Evolutionary conservation across 2,329 filamentous ascomycete genomes (phyloP).

Genomic region (Graphilbum fragrans): DNA sequence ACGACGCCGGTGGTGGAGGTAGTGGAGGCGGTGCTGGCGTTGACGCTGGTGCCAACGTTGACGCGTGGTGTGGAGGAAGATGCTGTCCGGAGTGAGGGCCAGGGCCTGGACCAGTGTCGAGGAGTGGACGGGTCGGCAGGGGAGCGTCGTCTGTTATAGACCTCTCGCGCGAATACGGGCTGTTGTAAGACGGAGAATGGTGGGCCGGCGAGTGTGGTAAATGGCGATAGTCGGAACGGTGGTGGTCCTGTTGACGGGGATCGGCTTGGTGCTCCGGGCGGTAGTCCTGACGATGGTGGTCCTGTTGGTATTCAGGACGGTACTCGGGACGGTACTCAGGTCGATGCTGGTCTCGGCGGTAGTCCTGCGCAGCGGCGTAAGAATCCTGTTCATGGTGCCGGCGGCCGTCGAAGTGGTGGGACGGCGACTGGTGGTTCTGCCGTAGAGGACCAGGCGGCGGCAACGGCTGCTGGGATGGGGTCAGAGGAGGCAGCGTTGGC

Average conservation of each 20-base stretch:
- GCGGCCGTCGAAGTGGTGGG: conserved; percentile 28
- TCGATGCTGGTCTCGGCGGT: conserved; percentile 24
- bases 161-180: neutral
- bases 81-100: no score
- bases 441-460: no score
- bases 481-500: no score
- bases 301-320: conserved; percentile 1
- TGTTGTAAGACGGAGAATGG: neutral
- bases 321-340: conserved; percentile 16
- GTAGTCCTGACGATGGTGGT: conserved; percentile 2
- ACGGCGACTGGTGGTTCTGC: neutral
- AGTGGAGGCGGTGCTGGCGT: neutral
- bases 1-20: neutral
- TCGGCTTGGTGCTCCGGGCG: no score
- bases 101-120: neutral
- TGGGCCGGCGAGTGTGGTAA: neutral
- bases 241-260: no score
- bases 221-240: conserved; percentile 1
- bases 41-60: neutral
- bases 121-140: neutral
- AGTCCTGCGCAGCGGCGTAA: conserved; percentile 43
- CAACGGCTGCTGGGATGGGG: no score
- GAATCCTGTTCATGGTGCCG: conserved; percentile 45
- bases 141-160: neutral
- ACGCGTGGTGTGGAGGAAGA: neutral